Conservation (phyloP, 2,329 filamentous ascomycete species). For the Pestalotiopsis sp. region DNA sequence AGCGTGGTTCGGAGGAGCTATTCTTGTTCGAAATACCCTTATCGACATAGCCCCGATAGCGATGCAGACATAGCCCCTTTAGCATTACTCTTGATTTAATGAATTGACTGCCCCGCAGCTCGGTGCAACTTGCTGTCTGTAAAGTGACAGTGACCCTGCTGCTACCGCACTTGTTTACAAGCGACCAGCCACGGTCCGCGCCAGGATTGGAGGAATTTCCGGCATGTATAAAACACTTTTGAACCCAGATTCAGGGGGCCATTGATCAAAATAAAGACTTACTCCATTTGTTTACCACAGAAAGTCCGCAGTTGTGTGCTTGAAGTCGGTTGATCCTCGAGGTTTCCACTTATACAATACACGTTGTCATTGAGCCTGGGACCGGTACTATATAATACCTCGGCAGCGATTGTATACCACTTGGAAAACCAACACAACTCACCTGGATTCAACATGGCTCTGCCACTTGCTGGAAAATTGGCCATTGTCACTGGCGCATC, state of each 20-base stretch:
- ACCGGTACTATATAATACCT: no score
- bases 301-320: not conserved
- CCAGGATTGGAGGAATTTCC: conserved; percentile 11
- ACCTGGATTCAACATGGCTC: not conserved
- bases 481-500: conserved; percentile 80
- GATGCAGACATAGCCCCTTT: no score
- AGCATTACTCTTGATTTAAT: not conserved
- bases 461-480: conserved; percentile 67
- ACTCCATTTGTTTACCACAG: not conserved
- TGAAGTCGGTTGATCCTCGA: not conserved
- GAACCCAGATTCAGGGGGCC: not conserved
- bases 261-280: not conserved
- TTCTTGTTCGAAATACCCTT: no score
- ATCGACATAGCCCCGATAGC: no score
- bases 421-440: not conserved
- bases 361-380: not conserved
- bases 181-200: not conserved
- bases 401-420: not conserved
- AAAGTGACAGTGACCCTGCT: not conserved
- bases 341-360: not conserved
- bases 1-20: no score
- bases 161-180: not conserved
- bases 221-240: not conserved
- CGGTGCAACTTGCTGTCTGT: conserved; percentile 1
- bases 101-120: conserved; percentile 8